Evolutionary conservation across 2,329 filamentous ascomycete species (phyloP).

Genomic region (Verticillium zaregamsianum): DNA sequence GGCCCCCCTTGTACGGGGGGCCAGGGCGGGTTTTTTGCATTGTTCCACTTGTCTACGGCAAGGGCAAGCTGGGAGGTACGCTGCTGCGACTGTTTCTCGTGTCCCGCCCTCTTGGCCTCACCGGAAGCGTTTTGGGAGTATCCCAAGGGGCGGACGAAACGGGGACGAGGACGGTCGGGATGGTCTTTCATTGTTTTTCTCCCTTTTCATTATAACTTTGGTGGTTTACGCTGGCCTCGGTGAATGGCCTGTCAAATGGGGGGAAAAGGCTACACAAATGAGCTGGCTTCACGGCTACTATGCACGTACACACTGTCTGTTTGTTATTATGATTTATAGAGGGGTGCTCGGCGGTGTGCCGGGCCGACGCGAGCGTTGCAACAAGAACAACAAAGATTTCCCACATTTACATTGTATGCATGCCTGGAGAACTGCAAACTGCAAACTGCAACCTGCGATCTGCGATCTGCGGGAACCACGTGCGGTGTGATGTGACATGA

Average conservation of each 20-base stretch:
- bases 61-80: background rate
- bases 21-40: background rate
- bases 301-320: background rate
- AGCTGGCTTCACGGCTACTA: conserved; percentile 4
- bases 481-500: background rate
- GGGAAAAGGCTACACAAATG: conserved; percentile 2
- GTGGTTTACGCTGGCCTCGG: background rate
- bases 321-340: background rate
- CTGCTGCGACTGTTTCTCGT: background rate
- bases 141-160: too few species aligned
- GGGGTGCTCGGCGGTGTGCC: background rate
- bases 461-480: too few species aligned
- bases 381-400: background rate
- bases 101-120: background rate
- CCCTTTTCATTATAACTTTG: background rate
- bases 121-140: too few species aligned
- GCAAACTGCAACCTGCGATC: too few species aligned
- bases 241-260: background rate
- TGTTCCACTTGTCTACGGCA: background rate
- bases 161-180: background rate
- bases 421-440: too few species aligned
- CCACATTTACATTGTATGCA: background rate
- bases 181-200: background rate
- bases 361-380: background rate
- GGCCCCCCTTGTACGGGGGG: background rate